Evolutionary conservation across 768 basidiomycete genomes (phyloP).

Genomic region (Heimioporus sp.): DNA sequence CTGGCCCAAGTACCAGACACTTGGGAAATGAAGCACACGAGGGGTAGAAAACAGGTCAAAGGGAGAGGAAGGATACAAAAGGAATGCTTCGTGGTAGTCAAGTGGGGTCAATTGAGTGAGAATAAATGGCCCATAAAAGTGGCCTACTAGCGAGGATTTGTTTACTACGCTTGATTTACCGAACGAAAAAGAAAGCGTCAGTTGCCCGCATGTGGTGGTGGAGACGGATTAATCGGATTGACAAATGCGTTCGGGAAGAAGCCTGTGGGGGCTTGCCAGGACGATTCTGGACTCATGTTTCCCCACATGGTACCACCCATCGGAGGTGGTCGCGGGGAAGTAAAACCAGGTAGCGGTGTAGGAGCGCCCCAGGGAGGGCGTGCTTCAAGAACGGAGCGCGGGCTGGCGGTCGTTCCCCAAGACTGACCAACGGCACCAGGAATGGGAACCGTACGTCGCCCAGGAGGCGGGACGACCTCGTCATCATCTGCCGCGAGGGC

Average conservation of each 20-base stretch:
- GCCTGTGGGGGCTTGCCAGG: constrained; percentile 49
- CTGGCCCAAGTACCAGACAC: constrained; percentile 17
- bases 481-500: constrained; percentile 79
- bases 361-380: constrained; percentile 49
- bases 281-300: constrained; percentile 35
- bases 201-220: constrained; percentile 40
- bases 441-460: constrained; percentile 40
- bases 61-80: constrained; percentile 1
- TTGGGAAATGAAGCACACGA: constrained; percentile 29
- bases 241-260: constrained; percentile 51
- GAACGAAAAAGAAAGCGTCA: constrained; percentile 15
- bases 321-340: constrained; percentile 33
- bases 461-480: constrained; percentile 61
- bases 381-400: constrained; percentile 40
- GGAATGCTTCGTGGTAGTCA: constrained; percentile 13
- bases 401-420: constrained; percentile 48
- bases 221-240: constrained; percentile 47
- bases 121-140: not conserved
- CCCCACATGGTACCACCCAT: constrained; percentile 43
- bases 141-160: constrained; percentile 9
- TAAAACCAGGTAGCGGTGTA: constrained; percentile 34
- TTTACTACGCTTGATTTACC: constrained; percentile 22
- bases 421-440: constrained; percentile 43
- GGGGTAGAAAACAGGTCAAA: not conserved
- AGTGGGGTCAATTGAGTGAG: not conserved